Evolutionary conservation across 306 rosid species (phyloP), one percentile per base, ranked within the genome.

Genomic region (Glycyrrhiza uralensis): DNA sequence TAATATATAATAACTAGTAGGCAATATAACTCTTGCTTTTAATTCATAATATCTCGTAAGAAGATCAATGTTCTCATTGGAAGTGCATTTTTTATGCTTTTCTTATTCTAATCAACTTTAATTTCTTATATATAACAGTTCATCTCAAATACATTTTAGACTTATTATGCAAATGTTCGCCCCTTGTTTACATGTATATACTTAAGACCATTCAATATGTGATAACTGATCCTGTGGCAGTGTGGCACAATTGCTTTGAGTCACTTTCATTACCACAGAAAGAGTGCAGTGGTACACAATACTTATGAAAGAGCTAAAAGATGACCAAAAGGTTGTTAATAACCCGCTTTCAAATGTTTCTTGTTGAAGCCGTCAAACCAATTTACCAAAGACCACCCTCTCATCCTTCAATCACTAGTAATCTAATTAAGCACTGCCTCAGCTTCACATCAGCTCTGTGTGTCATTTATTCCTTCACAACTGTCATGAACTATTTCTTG

Each of bases 301-400:
- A 13, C 10, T 66, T 51, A 45, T 36, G 66, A 38, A 74, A 61
- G 73, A 52, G 39, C 41, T 61, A 23, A 22, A 23, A 28, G 6
- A 38, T 6, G 42, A 52, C 5, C 36, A 61, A 58, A 75, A 47
- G 78, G 80, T 82, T 82, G 83, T 78, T 78, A 63, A 69, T 49
- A 74, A 41, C 71, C 38, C 0, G 56, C 71, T 82, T 69, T 82
- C 86, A 78, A 74, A 78, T 71, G 76, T 82, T 82, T 78, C 78
- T 82, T 82, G 80, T 20, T 74, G 78, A 78, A 82, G 86, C 78
- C 78, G 78, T 82, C 66, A 82, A 82, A 35, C 77, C 74, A 72
- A 67, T n/a, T n/a, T n/a, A n/a, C 79, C 77, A 51, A 66, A 72
- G 29, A 51, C 19, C 47, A 41, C 70, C 45, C 23, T 12, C 29